Base-by-base conservation (phyloP, 768 basidiomycete species). In the Suillus variegatus region DNA sequence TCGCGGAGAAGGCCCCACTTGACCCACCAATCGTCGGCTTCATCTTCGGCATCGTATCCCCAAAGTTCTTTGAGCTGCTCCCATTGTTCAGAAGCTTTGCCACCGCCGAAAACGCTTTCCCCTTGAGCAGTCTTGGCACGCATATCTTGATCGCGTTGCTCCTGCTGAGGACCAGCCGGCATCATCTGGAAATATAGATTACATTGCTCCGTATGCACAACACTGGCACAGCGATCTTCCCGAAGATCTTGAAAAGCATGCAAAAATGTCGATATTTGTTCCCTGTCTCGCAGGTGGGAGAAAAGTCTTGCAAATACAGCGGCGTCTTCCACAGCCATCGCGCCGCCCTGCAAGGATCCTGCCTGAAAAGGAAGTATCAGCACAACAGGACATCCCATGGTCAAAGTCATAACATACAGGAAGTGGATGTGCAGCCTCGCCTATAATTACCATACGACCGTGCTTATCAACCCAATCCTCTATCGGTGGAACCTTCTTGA, bases 21-120 rank as follows among this genome's bases (percentile, higher is more conserved):
- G 13, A 83, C 79, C 86, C 86, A 89, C 86, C 86, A 89, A 69
- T 88, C 85, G 44, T 86, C 86, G 28, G 85, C 88, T 58, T 81
- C 78, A 55, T 89, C 87, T 46, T 77, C 80, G 10, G 86, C 81
- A 67, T 86, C 82, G 68, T 87, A 84, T 16, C 77, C 74, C 62
- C 82, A 85, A 65, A 88, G 68, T 28, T 78, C 80, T 62, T 84
- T 76, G 65, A 86, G 81, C 47, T 80, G 79, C 54, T 85, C 85
- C 83, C 87, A 88, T 64, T 85, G 79, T 12, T 65, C 66, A 1
- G 60, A 58, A 9, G 49, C 65, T 25, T 60, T 60, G 2, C 47
- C 49, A 38, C 73, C 74, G 63, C 75, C 76, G 64, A 86, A 78
- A 36, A 76, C 72, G 35, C 74, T 76, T 64, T 84, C 83, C 66